Base-by-base conservation (phyloP, 768 basidiomycete species). In the Boletus tomentosulus region DNA sequence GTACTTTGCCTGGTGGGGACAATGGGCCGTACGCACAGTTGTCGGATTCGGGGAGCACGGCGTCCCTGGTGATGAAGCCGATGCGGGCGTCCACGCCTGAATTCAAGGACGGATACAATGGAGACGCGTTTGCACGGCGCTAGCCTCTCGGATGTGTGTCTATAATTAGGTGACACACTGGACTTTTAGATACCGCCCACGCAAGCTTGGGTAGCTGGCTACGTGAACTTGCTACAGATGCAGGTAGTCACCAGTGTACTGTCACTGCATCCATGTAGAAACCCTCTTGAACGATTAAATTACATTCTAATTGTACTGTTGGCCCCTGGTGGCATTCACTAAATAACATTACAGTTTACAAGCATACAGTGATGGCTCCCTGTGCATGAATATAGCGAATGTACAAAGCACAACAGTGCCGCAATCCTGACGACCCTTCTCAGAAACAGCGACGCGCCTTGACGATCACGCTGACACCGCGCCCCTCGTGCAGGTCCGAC, bases 201-300 rank as follows among this genome's bases (percentile, higher is more conserved):
- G 55, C 66, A 66, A 60, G 57, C 46, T 58, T 25, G 51, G 51
- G 68, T 70, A 70, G 68, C 68, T 53, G 70, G 68, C 68, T 71
- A 71, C 70, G 52, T 43, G 57, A 54, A 57, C 60, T 61, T 61
- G 59, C 46, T 54, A 42, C 39, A 33, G 31, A 19, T 19, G 19
- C 19, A 19, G 19, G 19, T 19, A 19, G 19, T 19, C 19, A 19
- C 19, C 19, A 19, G 24, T 11, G 16, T 30, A 28, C 28, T 16
- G 24, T 30, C 48, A 44, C 53, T 34, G 27, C 46, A 42, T 30
- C 46, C 31, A 6, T 48, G 58, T 48, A 55, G 28, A 44, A 16
- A 19, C 11, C 28, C 28, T 28, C 31, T 24, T 24, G 43, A 33
- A n/a, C 47, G 24, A 22, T 31, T 30, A 56, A 11, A 39, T 49